Evolutionary conservation across 306 rosid genomes (phyloP).

Genomic region (Nissolia schottii): DNA sequence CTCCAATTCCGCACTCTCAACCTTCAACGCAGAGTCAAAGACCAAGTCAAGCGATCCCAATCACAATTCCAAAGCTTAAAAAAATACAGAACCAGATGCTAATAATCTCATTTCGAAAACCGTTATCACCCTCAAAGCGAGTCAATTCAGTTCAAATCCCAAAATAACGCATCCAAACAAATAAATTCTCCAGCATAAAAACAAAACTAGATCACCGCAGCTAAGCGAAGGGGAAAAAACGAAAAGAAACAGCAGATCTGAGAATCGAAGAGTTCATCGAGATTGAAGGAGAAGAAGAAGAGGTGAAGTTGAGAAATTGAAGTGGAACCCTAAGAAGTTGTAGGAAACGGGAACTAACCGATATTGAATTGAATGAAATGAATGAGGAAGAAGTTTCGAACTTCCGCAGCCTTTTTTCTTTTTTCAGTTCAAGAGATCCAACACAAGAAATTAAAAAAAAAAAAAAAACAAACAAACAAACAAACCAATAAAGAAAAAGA

Average conservation of each 20-base stretch:
- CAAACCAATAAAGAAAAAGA: not conserved
- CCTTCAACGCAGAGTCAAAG: not conserved
- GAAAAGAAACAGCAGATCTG: constrained; percentile 41
- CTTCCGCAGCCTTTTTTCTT: constrained; percentile 30
- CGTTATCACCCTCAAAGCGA: not conserved
- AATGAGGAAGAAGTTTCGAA: constrained; percentile 22
- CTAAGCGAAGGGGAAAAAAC: not conserved
- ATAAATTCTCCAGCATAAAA: not conserved
- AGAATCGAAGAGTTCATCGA: not conserved
- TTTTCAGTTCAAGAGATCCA: constrained; percentile 23
- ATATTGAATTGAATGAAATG: constrained; percentile 14
- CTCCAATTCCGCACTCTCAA: constrained; percentile 22
- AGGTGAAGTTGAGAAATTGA: not conserved
- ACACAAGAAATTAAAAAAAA: not conserved
- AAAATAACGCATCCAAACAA: not conserved
- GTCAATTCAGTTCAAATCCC: not conserved
- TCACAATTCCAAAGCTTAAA: too few species aligned
- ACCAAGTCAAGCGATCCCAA: not conserved
- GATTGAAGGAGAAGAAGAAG: constrained; percentile 9
- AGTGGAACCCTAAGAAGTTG: constrained; percentile 34
- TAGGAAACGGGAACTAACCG: constrained; percentile 30
- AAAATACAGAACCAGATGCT: too few species aligned
- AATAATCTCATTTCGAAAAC: not conserved
- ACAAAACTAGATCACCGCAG: not conserved
- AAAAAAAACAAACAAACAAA: not conserved